phyloP scores from a whole-genome alignment of 176 grass and related monocot species.

The Hordeum vulgare region DNA sequence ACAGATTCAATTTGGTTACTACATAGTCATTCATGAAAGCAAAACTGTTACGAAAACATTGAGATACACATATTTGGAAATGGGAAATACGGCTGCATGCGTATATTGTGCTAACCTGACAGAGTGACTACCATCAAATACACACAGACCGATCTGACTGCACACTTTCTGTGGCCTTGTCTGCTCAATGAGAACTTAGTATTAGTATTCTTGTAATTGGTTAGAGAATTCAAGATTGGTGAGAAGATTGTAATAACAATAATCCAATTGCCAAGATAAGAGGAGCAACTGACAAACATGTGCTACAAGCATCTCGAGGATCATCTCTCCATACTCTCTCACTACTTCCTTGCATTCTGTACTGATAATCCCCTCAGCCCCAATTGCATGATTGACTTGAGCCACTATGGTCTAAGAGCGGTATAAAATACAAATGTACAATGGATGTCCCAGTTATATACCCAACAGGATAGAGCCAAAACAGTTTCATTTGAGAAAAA shows the following conservation, averaged over 20 bases:
- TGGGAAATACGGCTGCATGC: not conserved
- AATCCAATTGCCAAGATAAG: not conserved
- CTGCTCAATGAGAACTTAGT: slow-evolving; percentile 29
- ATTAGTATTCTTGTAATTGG: not conserved
- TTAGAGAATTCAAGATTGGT: slow-evolving; percentile 1
- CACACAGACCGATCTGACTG: too few species aligned
- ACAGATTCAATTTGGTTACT: slow-evolving; percentile 71
- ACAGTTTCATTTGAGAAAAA: not conserved
- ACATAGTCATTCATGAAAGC: slow-evolving; percentile 19
- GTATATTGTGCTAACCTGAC: too few species aligned
- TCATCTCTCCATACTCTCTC: too few species aligned
- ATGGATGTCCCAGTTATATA: too few species aligned
- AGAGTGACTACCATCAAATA: too few species aligned
- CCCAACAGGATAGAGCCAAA: not conserved
- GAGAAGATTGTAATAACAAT: not conserved
- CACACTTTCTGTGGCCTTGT: slow-evolving; percentile 63
- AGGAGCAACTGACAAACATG: too few species aligned
- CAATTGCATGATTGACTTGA: too few species aligned
- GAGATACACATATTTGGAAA: not conserved
- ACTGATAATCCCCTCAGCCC: too few species aligned
- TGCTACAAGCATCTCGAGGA: too few species aligned
- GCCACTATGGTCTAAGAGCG: too few species aligned
- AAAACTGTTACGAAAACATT: not conserved
- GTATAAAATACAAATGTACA: too few species aligned
- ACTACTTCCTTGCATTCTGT: too few species aligned